Base-by-base conservation (phyloP, 805 yeast species). In the Pichia sporocuriosa region DNA sequence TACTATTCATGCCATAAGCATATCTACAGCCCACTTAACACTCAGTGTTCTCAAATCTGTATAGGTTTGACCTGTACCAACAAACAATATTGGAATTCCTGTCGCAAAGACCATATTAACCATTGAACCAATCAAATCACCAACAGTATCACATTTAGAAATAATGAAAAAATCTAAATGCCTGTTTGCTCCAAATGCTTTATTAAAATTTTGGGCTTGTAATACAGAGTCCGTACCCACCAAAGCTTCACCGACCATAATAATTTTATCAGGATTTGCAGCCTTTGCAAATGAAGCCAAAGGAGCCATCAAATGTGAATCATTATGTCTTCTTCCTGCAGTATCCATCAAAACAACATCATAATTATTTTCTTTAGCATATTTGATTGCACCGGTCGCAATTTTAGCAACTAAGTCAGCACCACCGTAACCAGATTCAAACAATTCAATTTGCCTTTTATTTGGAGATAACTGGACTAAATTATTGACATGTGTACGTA, bases 241-340 rank as follows among this genome's bases (percentile, higher is more conserved):
- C 29, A 90, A 68, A 0, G 98, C 98, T 63, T 90, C 98, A 32
- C 97, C 97, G 16, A 90, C 98, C 97, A 93, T 93, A 57, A 90
- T 89, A 54, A 90, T 90, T 61, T 86, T 90, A 63, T 90, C 93
- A 0, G 97, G 98, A 37, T 86, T 74, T 3, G 97, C 97, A 37
- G 94, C 89, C 54, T 84, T 87, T 15, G 97, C 97, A 62, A 90
- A 90, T 42, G 90, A 86, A 52, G 88, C 94, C 50, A 90, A 67
- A 7, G 97, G 96, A 0, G 96, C 90, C 98, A 90, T 90, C 48
- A 90, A 70, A 44, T 90, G 80, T 15, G 93, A 83, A 60, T 93
- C 97, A 51, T 90, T 87, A 58, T 93, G 98, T 42, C 97, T 79
- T 67, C 98, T 77, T 33, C 98, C 98, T 0, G 98, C 98, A 4